Conservation (phyloP, 192 early-diverging fungal genomes). For the Diversispora eburnea region DNA sequence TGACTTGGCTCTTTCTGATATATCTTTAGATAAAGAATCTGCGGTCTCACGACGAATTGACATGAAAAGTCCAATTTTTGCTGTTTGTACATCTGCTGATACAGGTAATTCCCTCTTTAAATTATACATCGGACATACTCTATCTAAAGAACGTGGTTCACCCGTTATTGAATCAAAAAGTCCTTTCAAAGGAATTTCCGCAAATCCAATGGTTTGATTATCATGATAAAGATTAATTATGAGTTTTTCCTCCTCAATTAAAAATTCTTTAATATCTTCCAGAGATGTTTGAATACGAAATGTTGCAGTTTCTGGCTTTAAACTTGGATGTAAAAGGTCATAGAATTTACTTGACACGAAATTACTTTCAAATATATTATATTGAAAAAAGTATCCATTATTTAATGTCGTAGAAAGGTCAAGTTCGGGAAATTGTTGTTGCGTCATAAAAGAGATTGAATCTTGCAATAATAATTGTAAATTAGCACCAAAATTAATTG, state of each 20-base stretch:
- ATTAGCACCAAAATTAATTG: conserved; percentile 30
- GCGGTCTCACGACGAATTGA: not conserved
- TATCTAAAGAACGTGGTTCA: conserved; percentile 27
- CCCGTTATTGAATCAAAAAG: conserved; percentile 22
- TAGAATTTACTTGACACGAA: conserved; percentile 21
- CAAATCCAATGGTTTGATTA: conserved; percentile 39
- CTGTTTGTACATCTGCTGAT: conserved; percentile 27
- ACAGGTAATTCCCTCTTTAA: conserved; percentile 24
- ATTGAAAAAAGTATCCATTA: conserved; percentile 26
- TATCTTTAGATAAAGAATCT: not conserved
- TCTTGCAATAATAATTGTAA: conserved; percentile 25
- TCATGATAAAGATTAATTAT: conserved; percentile 42
- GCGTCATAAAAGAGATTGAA: conserved; percentile 4
- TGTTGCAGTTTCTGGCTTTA: conserved; percentile 24
- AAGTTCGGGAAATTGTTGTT: conserved; percentile 19
- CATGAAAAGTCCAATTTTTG: conserved; percentile 24
- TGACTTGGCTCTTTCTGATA: not conserved
- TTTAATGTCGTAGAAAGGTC: conserved; percentile 2
- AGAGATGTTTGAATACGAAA: conserved; percentile 20
- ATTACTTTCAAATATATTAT: conserved; percentile 14
- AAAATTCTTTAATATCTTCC: conserved; percentile 18
- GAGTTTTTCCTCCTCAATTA: conserved; percentile 28
- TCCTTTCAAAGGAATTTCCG: conserved; percentile 41
- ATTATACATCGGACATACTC: conserved; percentile 31
- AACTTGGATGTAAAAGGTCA: conserved; percentile 29